Conservation (phyloP, 2,329 filamentous ascomycete genomes). For the Claviceps capensis region DNA sequence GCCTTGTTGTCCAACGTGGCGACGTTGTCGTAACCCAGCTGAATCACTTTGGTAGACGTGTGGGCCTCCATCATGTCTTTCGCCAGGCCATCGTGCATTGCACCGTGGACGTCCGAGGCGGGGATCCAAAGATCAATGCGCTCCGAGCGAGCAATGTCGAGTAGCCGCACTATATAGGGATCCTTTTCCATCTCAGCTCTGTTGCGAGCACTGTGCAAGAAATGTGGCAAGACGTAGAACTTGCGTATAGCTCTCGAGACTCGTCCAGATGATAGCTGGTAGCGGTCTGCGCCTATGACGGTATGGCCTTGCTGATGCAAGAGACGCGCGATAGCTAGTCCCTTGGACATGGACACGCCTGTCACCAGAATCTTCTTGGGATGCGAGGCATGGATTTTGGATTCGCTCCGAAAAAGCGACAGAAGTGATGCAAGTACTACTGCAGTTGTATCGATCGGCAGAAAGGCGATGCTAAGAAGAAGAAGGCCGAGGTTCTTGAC, state of each 20-base stretch:
- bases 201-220: slow-evolving; percentile 8
- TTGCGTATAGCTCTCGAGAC: slow-evolving; percentile 41
- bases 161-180: slow-evolving; percentile 40
- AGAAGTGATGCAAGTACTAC: slow-evolving; percentile 7
- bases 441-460: slow-evolving; percentile 38
- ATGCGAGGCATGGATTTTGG: slow-evolving; percentile 4
- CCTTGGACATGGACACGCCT: slow-evolving; percentile 60
- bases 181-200: slow-evolving; percentile 13
- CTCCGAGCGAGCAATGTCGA: slow-evolving; percentile 46
- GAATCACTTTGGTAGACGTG: slow-evolving; percentile 47
- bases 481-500: slow-evolving; percentile 13
- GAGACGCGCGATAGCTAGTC: slow-evolving; percentile 49
- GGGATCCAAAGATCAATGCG: slow-evolving; percentile 59
- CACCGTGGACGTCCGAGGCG: slow-evolving; percentile 54
- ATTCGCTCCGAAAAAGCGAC: not conserved
- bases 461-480: slow-evolving; percentile 20
- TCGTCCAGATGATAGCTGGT: slow-evolving; percentile 36
- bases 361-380: slow-evolving; percentile 50
- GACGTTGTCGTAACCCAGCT: slow-evolving; percentile 45
- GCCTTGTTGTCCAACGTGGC: slow-evolving; percentile 50
- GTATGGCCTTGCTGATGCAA: slow-evolving; percentile 51
- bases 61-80: slow-evolving; percentile 45
- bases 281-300: slow-evolving; percentile 60
- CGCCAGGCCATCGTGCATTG: slow-evolving; percentile 52
- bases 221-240: slow-evolving; percentile 35